Conservation (phyloP, 257 asterid species). For the Salvia miltiorrhiza region DNA sequence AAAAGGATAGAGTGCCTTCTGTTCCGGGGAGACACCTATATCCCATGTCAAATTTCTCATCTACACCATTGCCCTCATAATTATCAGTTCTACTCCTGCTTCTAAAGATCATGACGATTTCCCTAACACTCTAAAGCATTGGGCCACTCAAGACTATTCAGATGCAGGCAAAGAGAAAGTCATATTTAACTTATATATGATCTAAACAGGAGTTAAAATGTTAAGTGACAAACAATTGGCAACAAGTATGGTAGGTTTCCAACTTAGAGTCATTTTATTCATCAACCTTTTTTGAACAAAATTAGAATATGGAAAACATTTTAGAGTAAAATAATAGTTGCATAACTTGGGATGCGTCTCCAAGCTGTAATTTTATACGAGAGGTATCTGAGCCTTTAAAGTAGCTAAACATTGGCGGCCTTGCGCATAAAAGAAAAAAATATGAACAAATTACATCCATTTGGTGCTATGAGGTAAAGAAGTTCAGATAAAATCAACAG, state of each 20-base stretch:
- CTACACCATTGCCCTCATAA: neutral
- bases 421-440: constrained; percentile 1
- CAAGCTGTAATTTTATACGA: neutral
- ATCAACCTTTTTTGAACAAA: neutral
- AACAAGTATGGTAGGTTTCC: neutral
- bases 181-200: neutral
- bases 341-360: neutral
- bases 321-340: neutral
- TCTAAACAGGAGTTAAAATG: neutral
- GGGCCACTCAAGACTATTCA: neutral
- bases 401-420: constrained; percentile 7
- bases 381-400: constrained; percentile 16
- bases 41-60: neutral
- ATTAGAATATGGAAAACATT: neutral
- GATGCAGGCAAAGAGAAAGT: neutral
- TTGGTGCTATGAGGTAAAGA: neutral
- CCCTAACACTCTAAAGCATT: neutral
- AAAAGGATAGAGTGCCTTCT: neutral
- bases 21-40: neutral
- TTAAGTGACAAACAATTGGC: neutral
- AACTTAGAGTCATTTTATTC: neutral
- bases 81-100: neutral
- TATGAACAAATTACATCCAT: neutral
- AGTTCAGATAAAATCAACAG: constrained; percentile 21
- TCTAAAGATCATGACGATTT: neutral